phyloP scores from a whole-genome alignment of 2,329 filamentous ascomycete genomes.

The Tolypocladium guangdongense region DNA sequence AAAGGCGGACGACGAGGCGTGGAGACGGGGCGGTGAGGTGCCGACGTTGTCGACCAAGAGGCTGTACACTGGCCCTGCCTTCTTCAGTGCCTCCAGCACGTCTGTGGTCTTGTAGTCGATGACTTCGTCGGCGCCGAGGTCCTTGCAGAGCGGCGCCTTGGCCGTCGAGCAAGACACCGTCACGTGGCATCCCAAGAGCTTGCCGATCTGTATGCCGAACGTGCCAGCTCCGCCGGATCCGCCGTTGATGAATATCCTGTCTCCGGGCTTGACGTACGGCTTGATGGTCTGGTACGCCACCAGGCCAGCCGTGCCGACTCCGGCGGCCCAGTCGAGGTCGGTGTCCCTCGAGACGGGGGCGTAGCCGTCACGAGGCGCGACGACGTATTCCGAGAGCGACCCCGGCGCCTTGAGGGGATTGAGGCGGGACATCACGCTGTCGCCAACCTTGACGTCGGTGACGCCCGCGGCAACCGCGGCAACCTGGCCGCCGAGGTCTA shows the following conservation, averaged over 20 bases:
- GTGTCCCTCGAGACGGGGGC: conserved; percentile 28
- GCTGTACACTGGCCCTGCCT: conserved; percentile 33
- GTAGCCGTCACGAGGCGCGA: conserved; percentile 20
- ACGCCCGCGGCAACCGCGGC: conserved; percentile 18
- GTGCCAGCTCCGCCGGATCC: conserved; percentile 53
- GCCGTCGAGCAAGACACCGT: conserved; percentile 47
- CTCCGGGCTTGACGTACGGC: conserved; percentile 35
- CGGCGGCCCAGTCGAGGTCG: conserved; percentile 29
- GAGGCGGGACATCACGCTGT: conserved; percentile 31
- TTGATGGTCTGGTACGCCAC: conserved; percentile 39
- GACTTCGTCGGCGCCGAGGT: conserved; percentile 53
- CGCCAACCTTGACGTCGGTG: conserved; percentile 23
- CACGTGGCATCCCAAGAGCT: conserved; percentile 48
- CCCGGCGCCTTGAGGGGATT: conserved; percentile 22
- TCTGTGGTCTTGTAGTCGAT: conserved; percentile 47
- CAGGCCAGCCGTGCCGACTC: conserved; percentile 30
- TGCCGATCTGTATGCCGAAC: conserved; percentile 54
- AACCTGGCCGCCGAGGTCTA: conserved; percentile 42
- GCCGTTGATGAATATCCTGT: conserved; percentile 54
- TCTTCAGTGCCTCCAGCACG: conserved; percentile 33
- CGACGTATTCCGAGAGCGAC: conserved; percentile 30
- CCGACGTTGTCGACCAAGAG: conserved; percentile 51
- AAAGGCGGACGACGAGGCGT: conserved; percentile 38
- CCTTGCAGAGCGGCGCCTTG: conserved; percentile 46
- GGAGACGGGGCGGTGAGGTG: conserved; percentile 35